Evolutionary conservation across 169 alveolate species (phyloP).

Genomic region (Amoebophrya sp.): DNA sequence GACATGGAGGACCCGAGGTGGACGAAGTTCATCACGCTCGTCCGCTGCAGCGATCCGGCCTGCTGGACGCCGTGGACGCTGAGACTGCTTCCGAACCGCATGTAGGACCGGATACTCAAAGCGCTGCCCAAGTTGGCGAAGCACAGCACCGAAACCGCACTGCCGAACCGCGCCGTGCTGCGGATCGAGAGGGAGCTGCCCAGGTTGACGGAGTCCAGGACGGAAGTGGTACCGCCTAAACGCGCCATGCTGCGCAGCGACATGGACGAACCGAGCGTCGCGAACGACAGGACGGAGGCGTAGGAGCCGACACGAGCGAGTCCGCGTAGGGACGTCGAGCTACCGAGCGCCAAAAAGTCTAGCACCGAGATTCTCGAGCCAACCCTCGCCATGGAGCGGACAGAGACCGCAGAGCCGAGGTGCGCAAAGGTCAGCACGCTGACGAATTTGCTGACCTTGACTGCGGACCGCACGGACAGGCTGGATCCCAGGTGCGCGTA

Average conservation of each 20-base stretch:
- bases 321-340: not conserved
- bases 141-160: not conserved
- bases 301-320: not conserved
- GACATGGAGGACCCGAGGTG: not conserved
- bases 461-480: not conserved
- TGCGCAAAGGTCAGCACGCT: not conserved
- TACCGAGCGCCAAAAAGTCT: not conserved
- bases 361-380: not conserved
- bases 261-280: not conserved
- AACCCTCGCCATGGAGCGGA: conserved; percentile 8
- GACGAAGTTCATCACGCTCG: conserved; percentile 13
- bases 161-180: conserved; percentile 27
- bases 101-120: not conserved
- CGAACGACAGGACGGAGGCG: not conserved
- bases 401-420: not conserved
- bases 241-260: not conserved
- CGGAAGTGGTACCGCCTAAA: not conserved
- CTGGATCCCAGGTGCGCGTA: not conserved
- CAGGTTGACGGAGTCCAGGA: not conserved
- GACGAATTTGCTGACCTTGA: not conserved
- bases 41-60: not conserved
- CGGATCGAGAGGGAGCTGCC: not conserved
- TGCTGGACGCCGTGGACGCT: not conserved
- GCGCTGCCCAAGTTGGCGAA: conserved; percentile 16
- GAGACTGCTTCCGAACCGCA: not conserved